Percentiles rank a stretch among this genome's conserved stretches.
phyloP scores from a whole-genome alignment of 2,329 filamentous ascomycete species.

The Scedosporium minutisporum region DNA sequence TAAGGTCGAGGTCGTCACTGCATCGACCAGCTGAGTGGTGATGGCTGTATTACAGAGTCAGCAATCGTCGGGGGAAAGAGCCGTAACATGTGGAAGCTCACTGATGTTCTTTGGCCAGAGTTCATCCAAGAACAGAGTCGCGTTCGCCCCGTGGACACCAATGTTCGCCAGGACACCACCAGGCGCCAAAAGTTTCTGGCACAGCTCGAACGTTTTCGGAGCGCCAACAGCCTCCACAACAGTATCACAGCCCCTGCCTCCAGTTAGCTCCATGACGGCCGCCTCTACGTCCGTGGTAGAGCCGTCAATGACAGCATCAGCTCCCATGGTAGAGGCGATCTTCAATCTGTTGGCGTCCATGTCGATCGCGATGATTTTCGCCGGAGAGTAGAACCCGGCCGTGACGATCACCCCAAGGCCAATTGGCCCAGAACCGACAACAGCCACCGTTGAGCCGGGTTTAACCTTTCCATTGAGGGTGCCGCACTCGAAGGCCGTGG shows the following conservation, averaged over 20 bases:
- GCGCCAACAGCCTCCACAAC: constrained; percentile 50
- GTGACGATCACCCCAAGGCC: constrained; percentile 46
- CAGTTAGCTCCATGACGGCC: constrained; percentile 31
- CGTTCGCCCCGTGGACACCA: constrained; percentile 46
- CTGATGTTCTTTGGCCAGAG: constrained; percentile 46
- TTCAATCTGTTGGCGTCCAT: constrained; percentile 35
- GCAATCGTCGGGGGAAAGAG: neutral
- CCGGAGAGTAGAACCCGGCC: constrained; percentile 43
- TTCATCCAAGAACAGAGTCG: constrained; percentile 39
- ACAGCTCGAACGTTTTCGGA: constrained; percentile 41
- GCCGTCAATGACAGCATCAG: constrained; percentile 32
- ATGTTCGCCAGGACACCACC: constrained; percentile 48
- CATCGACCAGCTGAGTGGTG: constrained; percentile 37
- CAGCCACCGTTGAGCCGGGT: constrained; percentile 40
- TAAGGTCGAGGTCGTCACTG: constrained; percentile 36
- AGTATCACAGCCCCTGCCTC: constrained; percentile 43
- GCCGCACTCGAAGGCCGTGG: constrained; percentile 46
- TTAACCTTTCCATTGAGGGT: constrained; percentile 40
- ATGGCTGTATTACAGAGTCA: constrained; percentile 21
- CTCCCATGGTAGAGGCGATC: constrained; percentile 37
- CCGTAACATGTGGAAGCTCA: constrained; percentile 17
- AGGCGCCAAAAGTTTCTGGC: constrained; percentile 41
- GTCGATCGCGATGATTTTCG: constrained; percentile 41
- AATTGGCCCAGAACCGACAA: constrained; percentile 46
- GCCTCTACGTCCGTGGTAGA: constrained; percentile 23